Conservation (phyloP, 495 filamentous ascomycete genomes). For the Talaromyces adpressus region DNA sequence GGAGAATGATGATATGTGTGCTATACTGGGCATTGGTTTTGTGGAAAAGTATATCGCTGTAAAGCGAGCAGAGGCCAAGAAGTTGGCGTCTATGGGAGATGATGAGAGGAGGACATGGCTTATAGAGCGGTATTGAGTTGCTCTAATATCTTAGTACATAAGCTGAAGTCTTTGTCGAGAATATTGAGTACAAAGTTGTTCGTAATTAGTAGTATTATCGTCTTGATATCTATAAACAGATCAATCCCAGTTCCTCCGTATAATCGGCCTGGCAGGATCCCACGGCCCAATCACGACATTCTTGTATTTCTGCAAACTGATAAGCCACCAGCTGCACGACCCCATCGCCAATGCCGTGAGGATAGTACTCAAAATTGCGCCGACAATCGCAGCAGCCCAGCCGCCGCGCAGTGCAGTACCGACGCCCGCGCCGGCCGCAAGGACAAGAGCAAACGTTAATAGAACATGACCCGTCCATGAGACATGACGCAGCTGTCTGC, state of each 20-base stretch:
- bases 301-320: conserved; percentile 96
- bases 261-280: conserved; percentile 90
- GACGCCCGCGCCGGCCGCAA: conserved; percentile 69
- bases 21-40: conserved; percentile 41
- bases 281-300: conserved; percentile 97
- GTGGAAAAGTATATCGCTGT: conserved; percentile 53
- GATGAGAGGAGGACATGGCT: conserved; percentile 50
- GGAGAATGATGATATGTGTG: conserved; percentile 33
- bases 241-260: conserved; percentile 53
- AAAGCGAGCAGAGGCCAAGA: conserved; percentile 49
- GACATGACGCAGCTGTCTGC: conserved; percentile 73
- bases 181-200: not conserved
- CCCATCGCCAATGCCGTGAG: conserved; percentile 75
- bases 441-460: conserved; percentile 71
- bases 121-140: conserved; percentile 44
- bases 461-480: conserved; percentile 77
- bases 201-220: not conserved
- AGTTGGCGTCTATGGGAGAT: conserved; percentile 42
- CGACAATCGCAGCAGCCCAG: conserved; percentile 64
- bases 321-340: conserved; percentile 95
- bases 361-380: conserved; percentile 65
- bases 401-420: conserved; percentile 67
- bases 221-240: not conserved
- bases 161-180: not conserved
- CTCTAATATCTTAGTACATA: not conserved